Evolutionary conservation across 192 early-diverging fungal genomes (phyloP).

Genomic region (Podila horticola): DNA sequence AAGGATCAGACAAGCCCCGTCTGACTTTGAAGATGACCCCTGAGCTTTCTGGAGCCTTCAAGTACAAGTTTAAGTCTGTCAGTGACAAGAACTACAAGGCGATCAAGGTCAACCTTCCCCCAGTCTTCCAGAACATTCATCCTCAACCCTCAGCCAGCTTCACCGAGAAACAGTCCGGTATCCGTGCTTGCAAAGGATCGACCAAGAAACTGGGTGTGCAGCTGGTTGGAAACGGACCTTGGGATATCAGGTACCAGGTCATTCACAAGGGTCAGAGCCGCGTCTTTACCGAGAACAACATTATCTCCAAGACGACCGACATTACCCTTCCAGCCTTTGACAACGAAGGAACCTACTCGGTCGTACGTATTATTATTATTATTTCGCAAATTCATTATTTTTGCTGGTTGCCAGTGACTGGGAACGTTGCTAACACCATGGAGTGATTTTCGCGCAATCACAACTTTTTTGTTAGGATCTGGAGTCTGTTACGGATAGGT

Average conservation of each 20-base stretch:
- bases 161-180: constrained; percentile 2
- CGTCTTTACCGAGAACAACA: constrained; percentile 16
- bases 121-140: constrained; percentile 43
- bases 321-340: constrained; percentile 37
- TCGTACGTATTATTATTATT: constrained; percentile 10
- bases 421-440: not conserved
- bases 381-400: not conserved
- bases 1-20: constrained; percentile 29
- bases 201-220: constrained; percentile 23
- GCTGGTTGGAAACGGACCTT: constrained; percentile 36
- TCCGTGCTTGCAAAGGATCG: constrained; percentile 29
- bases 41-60: constrained; percentile 20
- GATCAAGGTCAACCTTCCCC: constrained; percentile 20
- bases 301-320: constrained; percentile 14
- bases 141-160: constrained; percentile 41
- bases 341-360: constrained; percentile 31
- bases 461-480: constrained; percentile 14
- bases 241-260: constrained; percentile 44
- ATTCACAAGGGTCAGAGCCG: constrained; percentile 26
- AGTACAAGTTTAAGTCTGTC: constrained; percentile 39
- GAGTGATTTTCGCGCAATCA: not conserved
- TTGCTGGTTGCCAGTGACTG: not conserved
- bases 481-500: constrained; percentile 33
- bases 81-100: constrained; percentile 40
- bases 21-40: constrained; percentile 40